Base-by-base conservation (phyloP, 805 yeast genomes). In the Candida hispaniensis region DNA sequence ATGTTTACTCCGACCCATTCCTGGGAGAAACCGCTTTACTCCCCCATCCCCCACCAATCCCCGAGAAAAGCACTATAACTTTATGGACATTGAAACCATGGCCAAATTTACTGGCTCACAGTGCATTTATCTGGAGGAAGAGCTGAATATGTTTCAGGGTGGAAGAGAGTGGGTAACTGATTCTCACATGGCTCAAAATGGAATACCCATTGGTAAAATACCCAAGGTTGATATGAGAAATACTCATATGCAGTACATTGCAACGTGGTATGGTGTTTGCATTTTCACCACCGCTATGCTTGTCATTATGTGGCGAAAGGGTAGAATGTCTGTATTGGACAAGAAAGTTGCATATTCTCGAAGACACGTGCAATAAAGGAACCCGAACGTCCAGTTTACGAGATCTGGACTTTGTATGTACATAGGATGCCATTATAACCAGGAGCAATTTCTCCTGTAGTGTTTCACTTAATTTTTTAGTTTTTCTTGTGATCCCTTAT, bases 261-360 rank as follows among this genome's bases (percentile, higher is more conserved):
- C 83, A 13, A 91, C 98, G 0, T 91, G 98, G 98, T 88, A 81
- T 54, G 94, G 95, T 0, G 67, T 88, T 26, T 73, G 85, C 2
- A 48, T 79, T 24, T 69, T 81, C 22, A 78, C 94, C 21, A 48
- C 85, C 1, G 71, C 78, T 19, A 69, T 83, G 57, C 64, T 91
- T 19, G 45, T 66, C 16, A 51, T 69, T 18, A 69, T 75, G 12
- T 45, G 75, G 39, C 63, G 58, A 42, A 71, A 69, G 49, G 51
- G 58, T 11, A 38, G 47, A 34, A 25, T 34, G 30, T 20, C 26
- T 17, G 15, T 26, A 6, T 26, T 34, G 12, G 30, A 34, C 14
- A 25, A 26, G 38, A 34, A 34, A 30, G 38, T 26, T 10, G 38
- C 25, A 16, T 32, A 32, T 18, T 32, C 36, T 17, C 36, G 36